Evolutionary conservation across 345 rosid species (phyloP), one percentile per base, ranked within the genome.

Genomic region (Schrenkiella parvula): DNA sequence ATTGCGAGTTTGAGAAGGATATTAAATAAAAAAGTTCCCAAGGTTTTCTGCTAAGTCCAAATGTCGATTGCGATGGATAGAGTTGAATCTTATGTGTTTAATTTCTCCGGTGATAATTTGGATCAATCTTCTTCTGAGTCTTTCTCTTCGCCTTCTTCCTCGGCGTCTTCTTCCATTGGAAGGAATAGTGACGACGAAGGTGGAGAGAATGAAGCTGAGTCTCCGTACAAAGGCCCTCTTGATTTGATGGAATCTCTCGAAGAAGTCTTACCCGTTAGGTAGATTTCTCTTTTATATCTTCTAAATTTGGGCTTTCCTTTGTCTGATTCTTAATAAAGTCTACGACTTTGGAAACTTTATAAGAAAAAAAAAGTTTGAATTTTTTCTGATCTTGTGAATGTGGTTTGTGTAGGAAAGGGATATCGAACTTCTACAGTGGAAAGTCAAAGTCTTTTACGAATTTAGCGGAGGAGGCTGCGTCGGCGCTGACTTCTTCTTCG

Each of bases 371-470:
- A 53, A 1, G 12, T 61, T 6, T 7, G 3, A 10, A 4, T 31
- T 29, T 69, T 19, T 15, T 50, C 64, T 63, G 60, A 42, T 54
- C 3, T n/a, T 18, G 29, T 34, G 32, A 12, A 43, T 52, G 35
- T 72, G 72, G 26, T 68, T 76, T 68, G 38, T 74, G 65, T 87
- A 89, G 98, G 84, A 84, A 82, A 76, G 93, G 98, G 9, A 88
- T 95, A 47, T 95, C 99, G 0, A 88, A 70, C 31, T 91, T 80
- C 76, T 95, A 89, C 78, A 76, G 61, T 50, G 99, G 99, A 5
- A 95, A 91, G 77, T 91, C 99, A 0, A 91, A 84, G 79, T 89
- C 96, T 0, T 95, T 81, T 56, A 84, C 97, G 0, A 89, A 80
- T 66, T 57, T 95, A 44, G 82, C 76, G 0, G 86, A 77, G 2